These are phyloP conservation scores for Paraphaeosphaeria sporulosa DNA, from an alignment of 2,329 filamentous ascomycete genomes.

Conservation along the genomic window DNA sequence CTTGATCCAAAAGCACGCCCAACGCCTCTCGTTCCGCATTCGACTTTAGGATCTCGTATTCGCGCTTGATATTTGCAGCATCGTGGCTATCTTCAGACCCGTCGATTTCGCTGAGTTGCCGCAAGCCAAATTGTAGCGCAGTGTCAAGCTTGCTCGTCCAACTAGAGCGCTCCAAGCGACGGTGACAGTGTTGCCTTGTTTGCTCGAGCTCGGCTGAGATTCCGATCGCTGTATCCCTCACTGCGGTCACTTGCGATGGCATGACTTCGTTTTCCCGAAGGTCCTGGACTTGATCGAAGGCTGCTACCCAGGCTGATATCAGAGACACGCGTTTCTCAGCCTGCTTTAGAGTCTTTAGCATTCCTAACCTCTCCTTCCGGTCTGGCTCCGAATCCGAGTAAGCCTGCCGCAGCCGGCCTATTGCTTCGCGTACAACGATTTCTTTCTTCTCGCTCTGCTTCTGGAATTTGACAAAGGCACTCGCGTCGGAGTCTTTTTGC, in stretches of 20 bases:
- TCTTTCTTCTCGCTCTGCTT: conserved; percentile 90
- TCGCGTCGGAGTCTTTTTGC: conserved; percentile 84
- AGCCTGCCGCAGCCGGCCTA: conserved; percentile 79
- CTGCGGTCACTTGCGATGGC: conserved; percentile 67
- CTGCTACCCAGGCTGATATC: conserved; percentile 90
- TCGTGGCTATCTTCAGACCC: conserved; percentile 70
- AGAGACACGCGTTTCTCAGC: conserved; percentile 85
- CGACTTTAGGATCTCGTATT: conserved; percentile 84
- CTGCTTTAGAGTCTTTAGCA: conserved; percentile 82
- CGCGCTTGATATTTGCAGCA: conserved; percentile 74
- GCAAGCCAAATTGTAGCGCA: conserved; percentile 83
- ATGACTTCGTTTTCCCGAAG: conserved; percentile 71
- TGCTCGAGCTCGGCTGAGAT: conserved; percentile 88
- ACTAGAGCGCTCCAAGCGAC: conserved; percentile 77
- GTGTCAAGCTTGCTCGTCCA: conserved; percentile 92
- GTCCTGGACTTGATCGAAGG: conserved; percentile 85
- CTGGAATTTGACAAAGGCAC: conserved; percentile 86
- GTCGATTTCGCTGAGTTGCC: conserved; percentile 77
- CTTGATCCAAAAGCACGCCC: conserved; percentile 79
- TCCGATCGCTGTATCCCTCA: conserved; percentile 88
- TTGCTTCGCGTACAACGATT: conserved; percentile 75
- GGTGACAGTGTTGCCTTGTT: conserved; percentile 89
- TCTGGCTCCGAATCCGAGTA: conserved; percentile 83
- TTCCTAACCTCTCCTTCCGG: conserved; percentile 77
- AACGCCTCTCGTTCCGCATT: conserved; percentile 84